Base-by-base conservation (phyloP, 768 basidiomycete genomes). In the Hericium coralloides region DNA sequence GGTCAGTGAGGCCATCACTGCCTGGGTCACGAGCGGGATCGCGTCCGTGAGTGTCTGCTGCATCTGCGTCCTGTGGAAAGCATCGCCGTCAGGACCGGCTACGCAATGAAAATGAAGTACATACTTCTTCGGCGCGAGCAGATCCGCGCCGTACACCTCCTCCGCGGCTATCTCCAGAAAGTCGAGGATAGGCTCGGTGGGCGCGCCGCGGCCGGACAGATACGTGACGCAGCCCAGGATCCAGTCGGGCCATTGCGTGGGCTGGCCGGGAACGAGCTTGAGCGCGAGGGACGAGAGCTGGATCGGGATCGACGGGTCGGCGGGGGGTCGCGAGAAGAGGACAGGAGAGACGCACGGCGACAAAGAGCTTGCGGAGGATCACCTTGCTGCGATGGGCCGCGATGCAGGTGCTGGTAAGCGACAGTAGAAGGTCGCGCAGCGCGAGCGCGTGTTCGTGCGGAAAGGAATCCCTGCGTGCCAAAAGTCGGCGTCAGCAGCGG, bases 321-420 rank as follows among this genome's bases (percentile, higher is more conserved):
- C 41, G 18, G 20, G 31, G 57, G 22, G 26, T 23, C 48, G 26
- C 14, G 22, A 20, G 38, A n/a, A 12, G 52, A 20, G 26, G 26
- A 23, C 0, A 12, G 10, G 14, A 26, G 26, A 50, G 17, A 74
- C 87, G 67, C 73, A 95, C 91, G 52, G 90, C 84, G 22, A 93
- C 90, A 67, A 89, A 97, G 17, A 95, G 73, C 66, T 95, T 97
- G 55, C 92, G 82, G 36, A 92, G 77, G 58, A 91, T 89, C 60
- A 92, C 77, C 61, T 83, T 87, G 65, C 74, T 79, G 55, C 76
- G 79, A 7, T 82, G 76, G 20, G 78, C 74, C 14, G 76, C 69
- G 45, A 87, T 78, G 2, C 88, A 80, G 57, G 83, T 81, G 1
- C 80, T 80, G 2, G 89, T 86, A 36, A 92, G 73, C 54, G 85